phyloP scores from a whole-genome alignment of 441 rosid species.

The Erodium moschatum region DNA sequence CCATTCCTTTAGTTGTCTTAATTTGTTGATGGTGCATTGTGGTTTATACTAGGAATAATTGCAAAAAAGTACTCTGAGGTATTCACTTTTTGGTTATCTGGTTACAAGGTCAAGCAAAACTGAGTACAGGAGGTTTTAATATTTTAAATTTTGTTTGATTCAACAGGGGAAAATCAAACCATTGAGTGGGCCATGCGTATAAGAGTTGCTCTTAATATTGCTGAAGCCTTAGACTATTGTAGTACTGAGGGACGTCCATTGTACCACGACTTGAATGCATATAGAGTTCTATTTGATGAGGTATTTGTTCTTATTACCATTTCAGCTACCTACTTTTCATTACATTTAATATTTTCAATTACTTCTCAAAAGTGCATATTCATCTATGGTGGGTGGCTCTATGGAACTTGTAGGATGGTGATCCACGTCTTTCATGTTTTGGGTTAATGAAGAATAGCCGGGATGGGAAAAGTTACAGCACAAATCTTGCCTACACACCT shows the following conservation, averaged over 20 bases:
- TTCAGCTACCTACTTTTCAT: background rate
- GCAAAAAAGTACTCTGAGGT: no score
- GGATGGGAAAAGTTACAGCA: slow-evolving; percentile 67
- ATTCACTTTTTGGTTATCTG: no score
- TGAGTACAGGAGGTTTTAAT: background rate
- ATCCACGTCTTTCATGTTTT: slow-evolving; percentile 57
- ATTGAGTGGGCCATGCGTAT: slow-evolving; percentile 74
- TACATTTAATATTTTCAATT: background rate
- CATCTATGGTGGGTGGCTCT: background rate
- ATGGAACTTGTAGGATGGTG: slow-evolving; percentile 34
- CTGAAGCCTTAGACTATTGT: slow-evolving; percentile 59
- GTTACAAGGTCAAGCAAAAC: background rate
- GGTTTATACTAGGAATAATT: background rate
- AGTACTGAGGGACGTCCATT: slow-evolving; percentile 38
- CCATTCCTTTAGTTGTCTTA: background rate
- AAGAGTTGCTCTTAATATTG: slow-evolving; percentile 46
- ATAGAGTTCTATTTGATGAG: slow-evolving; percentile 66
- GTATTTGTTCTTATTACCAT: slow-evolving; percentile 22
- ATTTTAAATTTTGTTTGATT: background rate
- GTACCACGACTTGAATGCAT: slow-evolving; percentile 62
- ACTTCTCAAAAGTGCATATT: background rate
- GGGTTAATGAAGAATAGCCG: slow-evolving; percentile 66
- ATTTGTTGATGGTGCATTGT: background rate
- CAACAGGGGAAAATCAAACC: slow-evolving; percentile 65
- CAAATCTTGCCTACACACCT: slow-evolving; percentile 60